phyloP scores from a whole-genome alignment of 257 asterid species.

The Osmanthus fragrans region DNA sequence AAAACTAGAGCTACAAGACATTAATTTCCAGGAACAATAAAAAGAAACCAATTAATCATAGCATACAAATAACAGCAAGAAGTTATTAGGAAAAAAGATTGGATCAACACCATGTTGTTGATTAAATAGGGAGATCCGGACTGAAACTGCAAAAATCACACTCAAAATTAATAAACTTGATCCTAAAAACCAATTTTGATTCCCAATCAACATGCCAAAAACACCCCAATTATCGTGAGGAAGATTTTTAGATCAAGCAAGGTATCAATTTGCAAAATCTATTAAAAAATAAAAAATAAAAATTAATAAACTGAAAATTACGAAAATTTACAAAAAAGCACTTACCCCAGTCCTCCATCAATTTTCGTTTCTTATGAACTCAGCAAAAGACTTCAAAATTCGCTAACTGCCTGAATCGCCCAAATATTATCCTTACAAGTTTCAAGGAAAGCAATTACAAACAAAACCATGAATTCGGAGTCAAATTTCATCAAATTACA shows the following conservation, averaged over 20 bases:
- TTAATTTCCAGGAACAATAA: background rate
- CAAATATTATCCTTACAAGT: background rate
- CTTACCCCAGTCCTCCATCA: constrained; percentile 91
- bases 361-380: constrained; percentile 26
- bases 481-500: background rate
- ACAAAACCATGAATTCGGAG: constrained; percentile 1
- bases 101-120: background rate
- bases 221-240: background rate
- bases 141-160: constrained; percentile 1
- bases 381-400: constrained; percentile 20
- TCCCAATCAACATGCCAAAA: background rate
- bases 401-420: constrained; percentile 20
- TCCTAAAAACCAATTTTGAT: background rate
- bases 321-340: background rate
- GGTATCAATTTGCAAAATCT: background rate
- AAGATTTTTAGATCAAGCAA: background rate
- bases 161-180: constrained; percentile 4
- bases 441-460: background rate
- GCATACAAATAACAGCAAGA: background rate
- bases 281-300: background rate
- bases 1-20: background rate
- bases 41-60: background rate
- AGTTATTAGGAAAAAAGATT: background rate
- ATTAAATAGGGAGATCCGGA: background rate
- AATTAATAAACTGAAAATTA: background rate